phyloP scores from a whole-genome alignment of 345 rosid species.

The Angophora floribunda region DNA sequence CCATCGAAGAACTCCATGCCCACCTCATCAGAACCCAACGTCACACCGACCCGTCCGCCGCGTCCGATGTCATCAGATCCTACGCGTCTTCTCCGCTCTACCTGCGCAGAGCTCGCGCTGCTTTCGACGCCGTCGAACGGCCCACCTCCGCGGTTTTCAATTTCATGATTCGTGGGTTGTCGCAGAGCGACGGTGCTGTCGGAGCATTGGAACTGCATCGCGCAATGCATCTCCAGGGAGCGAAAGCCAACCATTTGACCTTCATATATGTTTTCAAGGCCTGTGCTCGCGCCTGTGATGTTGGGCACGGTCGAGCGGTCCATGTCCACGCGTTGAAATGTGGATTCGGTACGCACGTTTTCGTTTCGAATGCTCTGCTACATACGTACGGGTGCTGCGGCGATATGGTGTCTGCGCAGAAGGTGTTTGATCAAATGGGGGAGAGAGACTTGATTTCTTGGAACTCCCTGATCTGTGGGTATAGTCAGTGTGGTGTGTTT shows the following conservation, averaged over 20 bases:
- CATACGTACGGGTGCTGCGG: constrained; percentile 21
- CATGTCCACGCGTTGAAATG: constrained; percentile 34
- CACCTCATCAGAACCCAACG: constrained; percentile 22
- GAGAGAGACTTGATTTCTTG: constrained; percentile 59
- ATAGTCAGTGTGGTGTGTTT: constrained; percentile 25
- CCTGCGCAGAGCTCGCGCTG: constrained; percentile 19
- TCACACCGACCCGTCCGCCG: constrained; percentile 23
- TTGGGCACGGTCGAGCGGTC: constrained; percentile 12
- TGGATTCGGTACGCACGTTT: constrained; percentile 30
- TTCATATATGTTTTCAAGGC: constrained; percentile 36
- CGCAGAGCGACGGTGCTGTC: constrained; percentile 20
- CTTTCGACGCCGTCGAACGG: constrained; percentile 21
- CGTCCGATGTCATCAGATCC: constrained; percentile 26
- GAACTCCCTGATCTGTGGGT: constrained; percentile 67
- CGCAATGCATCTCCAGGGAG: constrained; percentile 16
- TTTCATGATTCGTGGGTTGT: constrained; percentile 34
- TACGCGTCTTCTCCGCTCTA: constrained; percentile 28
- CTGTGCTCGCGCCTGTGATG: constrained; percentile 25
- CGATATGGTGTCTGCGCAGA: constrained; percentile 14
- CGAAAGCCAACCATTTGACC: constrained; percentile 27
- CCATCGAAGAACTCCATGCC: constrained; percentile 23
- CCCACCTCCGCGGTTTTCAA: constrained; percentile 29
- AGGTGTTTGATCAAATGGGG: constrained; percentile 40
- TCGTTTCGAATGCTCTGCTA: constrained; percentile 47
- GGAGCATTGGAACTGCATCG: constrained; percentile 23